phyloP scores from a whole-genome alignment of 441 rosid species.

The Breynia disticha region DNA sequence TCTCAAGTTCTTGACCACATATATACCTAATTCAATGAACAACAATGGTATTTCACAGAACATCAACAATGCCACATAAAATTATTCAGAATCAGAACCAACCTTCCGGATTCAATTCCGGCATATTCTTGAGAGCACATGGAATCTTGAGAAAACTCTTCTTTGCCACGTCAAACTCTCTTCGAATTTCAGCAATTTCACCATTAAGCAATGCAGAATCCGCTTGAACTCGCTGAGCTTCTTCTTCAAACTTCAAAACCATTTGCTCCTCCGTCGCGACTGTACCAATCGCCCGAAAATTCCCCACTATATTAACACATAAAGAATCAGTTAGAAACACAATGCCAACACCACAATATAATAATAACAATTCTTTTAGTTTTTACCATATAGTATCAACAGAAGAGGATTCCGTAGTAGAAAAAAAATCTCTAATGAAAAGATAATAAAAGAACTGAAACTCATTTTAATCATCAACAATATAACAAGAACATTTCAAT shows the following conservation, averaged over 20 bases:
- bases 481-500: too few species aligned
- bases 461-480: too few species aligned
- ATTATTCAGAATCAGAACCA: neutral
- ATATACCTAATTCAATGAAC: slow-evolving; percentile 44
- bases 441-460: too few species aligned
- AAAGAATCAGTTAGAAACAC: neutral
- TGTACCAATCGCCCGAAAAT: neutral
- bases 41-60: too few species aligned
- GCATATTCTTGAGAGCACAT: slow-evolving; percentile 37
- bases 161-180: slow-evolving; percentile 48
- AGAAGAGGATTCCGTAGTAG: too few species aligned
- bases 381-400: too few species aligned
- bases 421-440: too few species aligned
- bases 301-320: neutral
- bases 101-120: slow-evolving; percentile 79
- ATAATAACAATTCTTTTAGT: too few species aligned
- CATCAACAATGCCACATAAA: neutral
- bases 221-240: slow-evolving; percentile 3
- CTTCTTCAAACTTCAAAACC: neutral
- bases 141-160: slow-evolving; percentile 56
- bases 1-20: slow-evolving; percentile 81
- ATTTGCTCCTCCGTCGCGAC: neutral
- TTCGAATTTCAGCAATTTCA: slow-evolving; percentile 41
- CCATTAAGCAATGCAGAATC: slow-evolving; percentile 18
- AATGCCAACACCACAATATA: too few species aligned